Conservation (phyloP, 176 grass and related monocot species). For the Lolium perenne region DNA sequence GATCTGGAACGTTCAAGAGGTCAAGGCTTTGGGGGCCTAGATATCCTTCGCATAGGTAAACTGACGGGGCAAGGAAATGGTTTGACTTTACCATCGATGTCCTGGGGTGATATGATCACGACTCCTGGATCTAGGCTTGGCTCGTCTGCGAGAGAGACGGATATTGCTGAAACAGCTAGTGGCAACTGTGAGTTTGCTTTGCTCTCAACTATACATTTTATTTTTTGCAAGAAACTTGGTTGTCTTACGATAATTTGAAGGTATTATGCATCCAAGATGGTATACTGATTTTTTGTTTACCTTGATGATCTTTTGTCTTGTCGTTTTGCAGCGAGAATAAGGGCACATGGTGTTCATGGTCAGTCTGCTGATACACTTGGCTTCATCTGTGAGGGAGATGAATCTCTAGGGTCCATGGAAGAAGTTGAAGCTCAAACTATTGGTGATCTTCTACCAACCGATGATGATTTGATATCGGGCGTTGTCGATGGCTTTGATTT, state of each 20-base stretch:
- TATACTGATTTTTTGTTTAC: background rate
- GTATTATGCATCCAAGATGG: too few relatives aligned
- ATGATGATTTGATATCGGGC: conserved; percentile 72
- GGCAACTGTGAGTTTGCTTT: conserved; percentile 57
- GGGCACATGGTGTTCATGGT: conserved; percentile 33
- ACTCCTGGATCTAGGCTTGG: conserved; percentile 42
- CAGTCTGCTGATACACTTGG: conserved; percentile 50
- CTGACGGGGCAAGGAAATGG: conserved; percentile 44
- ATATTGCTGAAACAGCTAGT: conserved; percentile 38
- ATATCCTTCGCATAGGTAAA: conserved; percentile 42
- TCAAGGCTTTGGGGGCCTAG: conserved; percentile 44
- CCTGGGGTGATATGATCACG: conserved; percentile 46
- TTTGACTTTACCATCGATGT: conserved; percentile 29
- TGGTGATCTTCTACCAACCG: conserved; percentile 76
- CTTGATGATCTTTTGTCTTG: conserved; percentile 30
- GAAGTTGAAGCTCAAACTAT: conserved; percentile 87
- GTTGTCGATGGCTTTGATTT: conserved; percentile 60
- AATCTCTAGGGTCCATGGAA: conserved; percentile 66
- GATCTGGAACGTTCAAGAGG: conserved; percentile 35
- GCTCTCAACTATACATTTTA: background rate
- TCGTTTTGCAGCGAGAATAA: conserved; percentile 52
- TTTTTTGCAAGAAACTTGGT: background rate
- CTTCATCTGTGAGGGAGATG: conserved; percentile 52
- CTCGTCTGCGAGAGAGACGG: conserved; percentile 34
- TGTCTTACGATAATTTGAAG: background rate